Evolutionary conservation across 768 basidiomycete genomes (phyloP), one percentile per base, ranked within the genome.

Genomic region (Hericium alpestre): DNA sequence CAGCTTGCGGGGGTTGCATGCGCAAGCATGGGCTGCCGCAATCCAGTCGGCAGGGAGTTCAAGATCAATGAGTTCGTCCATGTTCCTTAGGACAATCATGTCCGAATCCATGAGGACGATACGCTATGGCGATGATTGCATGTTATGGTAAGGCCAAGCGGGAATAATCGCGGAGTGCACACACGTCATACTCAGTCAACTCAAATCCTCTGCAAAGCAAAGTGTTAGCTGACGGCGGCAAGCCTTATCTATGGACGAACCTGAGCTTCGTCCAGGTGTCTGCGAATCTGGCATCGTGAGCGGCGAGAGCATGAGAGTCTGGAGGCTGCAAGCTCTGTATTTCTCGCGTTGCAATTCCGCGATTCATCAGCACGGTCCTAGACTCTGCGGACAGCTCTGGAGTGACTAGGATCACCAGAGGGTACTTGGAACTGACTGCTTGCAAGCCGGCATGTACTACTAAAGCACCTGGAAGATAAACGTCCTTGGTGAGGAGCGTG

Each of bases 1-100:
- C 18, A 95, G 68, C 66, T 82, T 86, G 40, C 83, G 80, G 7
- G 94, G 95, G 70, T 99, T 99, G 73, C 95, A 99, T 3, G 93
- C 84, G 66, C 95, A 99, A 13, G 83, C 93, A 62, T 95, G 94
- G 0, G 75, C 79, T 0, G 93, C 93, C 5, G 91, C 93, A 57
- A 97, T 93, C 70, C 85, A 82, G 60, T 84, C 89, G 18, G 68
- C 58, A 2, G 76, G 77, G 4, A 95, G 72, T 32, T 72, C 65
- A 16, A 81, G 57, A 25, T 76, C 71, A 69, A 80, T 71, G 54
- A 90, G 70, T 48, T 86, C 81, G 70, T 95, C 93, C 84, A 95
- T 92, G 65, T 90, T 93, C 51, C 71, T 76, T 70, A 76, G 74
- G 20, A 93, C 74, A 55, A 92, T 76, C 93, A 95, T 95, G 71